phyloP scores from a whole-genome alignment of 495 filamentous ascomycete species.

The Penicillium verhagenii region DNA sequence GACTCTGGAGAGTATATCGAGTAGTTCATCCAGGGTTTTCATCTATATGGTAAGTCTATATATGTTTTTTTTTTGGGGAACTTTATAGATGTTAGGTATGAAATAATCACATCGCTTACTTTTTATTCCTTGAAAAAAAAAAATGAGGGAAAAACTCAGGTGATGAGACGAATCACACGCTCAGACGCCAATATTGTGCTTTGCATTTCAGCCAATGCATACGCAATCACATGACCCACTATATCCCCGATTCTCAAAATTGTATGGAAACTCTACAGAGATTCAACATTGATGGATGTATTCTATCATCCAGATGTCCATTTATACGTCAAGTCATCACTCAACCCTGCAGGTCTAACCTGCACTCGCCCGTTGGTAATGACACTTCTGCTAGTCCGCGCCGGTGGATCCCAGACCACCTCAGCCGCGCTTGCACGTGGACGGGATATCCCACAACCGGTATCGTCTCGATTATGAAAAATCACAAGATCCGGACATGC shows the following conservation, averaged over 20 bases:
- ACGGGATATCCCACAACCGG: constrained; percentile 28
- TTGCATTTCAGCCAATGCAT: background rate
- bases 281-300: background rate
- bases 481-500: constrained; percentile 26
- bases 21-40: background rate
- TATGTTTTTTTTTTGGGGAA: too few relatives aligned
- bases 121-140: too few relatives aligned
- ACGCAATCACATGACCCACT: constrained; percentile 6
- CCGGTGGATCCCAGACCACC: constrained; percentile 40
- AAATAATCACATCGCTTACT: too few relatives aligned
- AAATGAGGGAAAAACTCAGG: background rate
- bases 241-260: constrained; percentile 6
- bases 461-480: constrained; percentile 31
- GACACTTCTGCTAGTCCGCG: constrained; percentile 23
- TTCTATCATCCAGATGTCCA: background rate
- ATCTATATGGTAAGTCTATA: too few relatives aligned
- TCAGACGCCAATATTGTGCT: too few relatives aligned
- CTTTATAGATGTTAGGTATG: too few relatives aligned
- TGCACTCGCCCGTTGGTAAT: constrained; percentile 23
- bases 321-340: background rate
- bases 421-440: constrained; percentile 33
- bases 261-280: background rate
- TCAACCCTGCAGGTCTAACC: background rate
- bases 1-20: background rate
- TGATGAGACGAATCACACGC: background rate